phyloP scores from a whole-genome alignment of 2,329 filamentous ascomycete genomes.

The Penicillium concentricum region DNA sequence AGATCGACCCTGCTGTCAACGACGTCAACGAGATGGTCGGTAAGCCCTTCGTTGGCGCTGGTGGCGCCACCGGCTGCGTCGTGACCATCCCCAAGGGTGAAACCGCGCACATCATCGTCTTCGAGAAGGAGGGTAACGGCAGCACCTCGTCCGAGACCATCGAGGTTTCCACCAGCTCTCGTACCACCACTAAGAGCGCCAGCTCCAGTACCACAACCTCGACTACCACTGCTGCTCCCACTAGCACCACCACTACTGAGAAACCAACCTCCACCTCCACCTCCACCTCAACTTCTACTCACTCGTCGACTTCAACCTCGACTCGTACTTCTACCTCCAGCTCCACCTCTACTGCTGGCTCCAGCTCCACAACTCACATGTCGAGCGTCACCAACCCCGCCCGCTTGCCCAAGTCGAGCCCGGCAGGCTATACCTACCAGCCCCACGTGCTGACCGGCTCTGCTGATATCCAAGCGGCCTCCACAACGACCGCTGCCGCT shows the following conservation, averaged over 20 bases:
- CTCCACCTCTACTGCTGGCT: constrained; percentile 3
- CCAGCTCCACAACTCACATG: constrained; percentile 13
- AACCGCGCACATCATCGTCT: constrained; percentile 67
- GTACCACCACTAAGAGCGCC: constrained; percentile 10
- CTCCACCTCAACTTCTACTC: constrained; percentile 18
- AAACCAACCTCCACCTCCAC: constrained; percentile 10
- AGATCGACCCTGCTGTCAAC: constrained; percentile 61
- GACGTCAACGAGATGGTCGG: constrained; percentile 61
- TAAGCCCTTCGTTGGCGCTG: constrained; percentile 60
- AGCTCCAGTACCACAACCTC: constrained; percentile 14
- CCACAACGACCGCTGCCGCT: constrained; percentile 9
- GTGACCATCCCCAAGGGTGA: constrained; percentile 69
- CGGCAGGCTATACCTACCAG: constrained; percentile 29
- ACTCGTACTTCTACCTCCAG: constrained; percentile 1
- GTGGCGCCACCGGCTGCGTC: constrained; percentile 70
- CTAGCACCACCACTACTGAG: constrained; percentile 12
- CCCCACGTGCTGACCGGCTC: constrained; percentile 30
- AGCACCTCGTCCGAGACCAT: constrained; percentile 12
- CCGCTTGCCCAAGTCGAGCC: constrained; percentile 19
- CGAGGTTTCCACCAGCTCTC: constrained; percentile 13
- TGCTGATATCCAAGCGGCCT: constrained; percentile 14
- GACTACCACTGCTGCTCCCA: constrained; percentile 14
- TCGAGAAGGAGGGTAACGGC: constrained; percentile 33
- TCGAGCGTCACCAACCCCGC: constrained; percentile 17
- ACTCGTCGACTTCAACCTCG: constrained; percentile 9